Evolutionary conservation across 495 filamentous ascomycete species (phyloP), one percentile per base, ranked within the genome.

Genomic region (Ramalina intermedia): DNA sequence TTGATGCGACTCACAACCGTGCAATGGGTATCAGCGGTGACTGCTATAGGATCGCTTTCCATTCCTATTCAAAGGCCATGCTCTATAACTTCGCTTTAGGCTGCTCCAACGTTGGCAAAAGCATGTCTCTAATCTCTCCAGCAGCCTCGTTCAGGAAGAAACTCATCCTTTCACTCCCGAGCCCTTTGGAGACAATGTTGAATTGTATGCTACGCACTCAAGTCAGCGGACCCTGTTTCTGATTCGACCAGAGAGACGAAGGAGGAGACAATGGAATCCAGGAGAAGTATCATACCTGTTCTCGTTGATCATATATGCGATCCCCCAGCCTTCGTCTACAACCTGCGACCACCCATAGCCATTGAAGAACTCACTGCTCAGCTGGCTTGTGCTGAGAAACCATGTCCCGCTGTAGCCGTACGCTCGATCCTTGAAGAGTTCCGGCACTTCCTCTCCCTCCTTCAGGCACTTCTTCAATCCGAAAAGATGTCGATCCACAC

Each of bases 231-330:
- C 44, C 47, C 43, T 44, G 33, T 52, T 27, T 37, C 24, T 13
- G 36, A 13, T 42, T 50, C 21, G 20, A 16, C 37, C 37, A 49
- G 36, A 17, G 23, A 42, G 26, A 37, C 7, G 16, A 39, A 41
- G 37, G 43, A 18, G 39, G 14, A 27, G 2, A 14, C 36, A 33
- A 38, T 14, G 23, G 9, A 37, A 21, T 12, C 3, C 20, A 13
- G 35, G 13, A 45, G 23, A 41, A 26, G 29, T 18, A n/a, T 54
- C 62, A 42, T 54, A 76, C 74, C 70, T 81, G 65, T 93, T 94
- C 75, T 99, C 91, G 61, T 99, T 99, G 59, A 99, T 96, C 93
- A 99, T 99, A 59, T 99, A 99, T 12, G 93, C 93, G 65, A 99
- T 94, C 18, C 93, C 91, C 64, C 86, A 99, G 14, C 91, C 91